Evolutionary conservation across 2,329 filamentous ascomycete species (phyloP).

Genomic region (Ascochyta rabiei): DNA sequence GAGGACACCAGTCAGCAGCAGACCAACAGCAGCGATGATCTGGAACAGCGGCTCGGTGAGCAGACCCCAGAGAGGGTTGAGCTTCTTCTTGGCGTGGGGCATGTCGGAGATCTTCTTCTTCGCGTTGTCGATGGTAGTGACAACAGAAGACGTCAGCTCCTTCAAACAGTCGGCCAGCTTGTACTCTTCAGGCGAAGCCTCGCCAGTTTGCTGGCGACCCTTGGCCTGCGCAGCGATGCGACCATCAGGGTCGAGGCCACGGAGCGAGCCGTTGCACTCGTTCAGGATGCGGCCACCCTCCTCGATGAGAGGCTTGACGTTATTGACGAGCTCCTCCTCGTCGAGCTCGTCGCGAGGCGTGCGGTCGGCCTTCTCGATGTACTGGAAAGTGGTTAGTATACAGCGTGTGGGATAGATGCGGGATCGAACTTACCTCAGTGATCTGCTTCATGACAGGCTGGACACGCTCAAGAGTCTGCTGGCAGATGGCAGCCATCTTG

Average conservation of each 20-base stretch:
- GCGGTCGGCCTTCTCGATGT: constrained; percentile 79
- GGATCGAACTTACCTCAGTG: constrained; percentile 64
- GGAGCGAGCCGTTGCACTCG: constrained; percentile 85
- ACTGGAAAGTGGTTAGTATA: constrained; percentile 54
- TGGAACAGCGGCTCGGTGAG: constrained; percentile 87
- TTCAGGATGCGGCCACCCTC: constrained; percentile 81
- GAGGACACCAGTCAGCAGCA: constrained; percentile 81
- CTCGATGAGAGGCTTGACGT: constrained; percentile 87
- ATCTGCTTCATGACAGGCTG: constrained; percentile 87
- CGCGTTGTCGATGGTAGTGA: constrained; percentile 81
- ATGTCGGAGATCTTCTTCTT: constrained; percentile 90
- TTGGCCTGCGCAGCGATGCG: constrained; percentile 85
- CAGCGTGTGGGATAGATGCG: background rate
- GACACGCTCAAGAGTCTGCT: constrained; percentile 81
- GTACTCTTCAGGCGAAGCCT: constrained; percentile 83
- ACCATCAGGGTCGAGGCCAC: constrained; percentile 87
- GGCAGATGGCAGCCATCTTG: constrained; percentile 74
- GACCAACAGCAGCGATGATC: constrained; percentile 86
- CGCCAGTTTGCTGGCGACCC: constrained; percentile 74
- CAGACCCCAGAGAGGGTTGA: constrained; percentile 87
- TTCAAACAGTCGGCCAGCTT: constrained; percentile 84
- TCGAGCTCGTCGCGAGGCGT: constrained; percentile 86
- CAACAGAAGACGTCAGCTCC: constrained; percentile 81
- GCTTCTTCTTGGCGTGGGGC: constrained; percentile 92
- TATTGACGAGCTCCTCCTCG: constrained; percentile 84